Evolutionary conservation across 2,329 filamentous ascomycete species (phyloP).

Genomic region (Ophiosphaerella korrae): DNA sequence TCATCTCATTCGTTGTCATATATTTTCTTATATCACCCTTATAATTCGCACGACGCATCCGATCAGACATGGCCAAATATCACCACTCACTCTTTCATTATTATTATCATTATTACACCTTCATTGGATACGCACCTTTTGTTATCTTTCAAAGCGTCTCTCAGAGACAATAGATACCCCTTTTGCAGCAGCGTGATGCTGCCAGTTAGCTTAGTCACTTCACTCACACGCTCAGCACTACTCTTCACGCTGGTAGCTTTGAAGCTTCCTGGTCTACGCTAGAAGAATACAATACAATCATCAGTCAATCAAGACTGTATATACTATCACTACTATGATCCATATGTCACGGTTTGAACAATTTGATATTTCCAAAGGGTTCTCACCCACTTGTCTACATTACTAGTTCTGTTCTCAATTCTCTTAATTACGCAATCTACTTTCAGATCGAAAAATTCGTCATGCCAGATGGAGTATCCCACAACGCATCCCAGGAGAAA

Average conservation of each 20-base stretch:
- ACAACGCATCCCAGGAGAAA: slow-evolving; percentile 45
- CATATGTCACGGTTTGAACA: too few species aligned
- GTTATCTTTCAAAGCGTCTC: slow-evolving; percentile 1
- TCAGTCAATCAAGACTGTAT: too few species aligned
- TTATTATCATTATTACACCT: not conserved
- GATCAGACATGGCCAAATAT: slow-evolving; percentile 10
- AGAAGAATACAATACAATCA: too few species aligned
- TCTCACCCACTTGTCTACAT: too few species aligned
- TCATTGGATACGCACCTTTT: not conserved
- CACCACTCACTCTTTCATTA: slow-evolving; percentile 2
- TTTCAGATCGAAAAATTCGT: slow-evolving; percentile 38
- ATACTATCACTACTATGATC: too few species aligned
- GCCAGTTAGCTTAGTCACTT: slow-evolving; percentile 3
- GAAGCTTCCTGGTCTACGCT: too few species aligned
- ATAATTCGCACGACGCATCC: slow-evolving; percentile 27
- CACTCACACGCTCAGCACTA: not conserved
- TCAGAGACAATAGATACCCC: slow-evolving; percentile 4
- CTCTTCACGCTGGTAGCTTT: not conserved
- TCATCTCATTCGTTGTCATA: slow-evolving; percentile 33
- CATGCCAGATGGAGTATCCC: slow-evolving; percentile 44
- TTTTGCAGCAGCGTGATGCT: not conserved
- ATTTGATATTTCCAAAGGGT: too few species aligned
- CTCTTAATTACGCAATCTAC: not conserved
- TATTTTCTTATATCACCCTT: slow-evolving; percentile 21
- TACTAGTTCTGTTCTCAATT: not conserved